These are phyloP conservation scores for Coemansia sp. DNA, from an alignment of 192 early-diverging fungal species.

Conservation along the genomic window DNA sequence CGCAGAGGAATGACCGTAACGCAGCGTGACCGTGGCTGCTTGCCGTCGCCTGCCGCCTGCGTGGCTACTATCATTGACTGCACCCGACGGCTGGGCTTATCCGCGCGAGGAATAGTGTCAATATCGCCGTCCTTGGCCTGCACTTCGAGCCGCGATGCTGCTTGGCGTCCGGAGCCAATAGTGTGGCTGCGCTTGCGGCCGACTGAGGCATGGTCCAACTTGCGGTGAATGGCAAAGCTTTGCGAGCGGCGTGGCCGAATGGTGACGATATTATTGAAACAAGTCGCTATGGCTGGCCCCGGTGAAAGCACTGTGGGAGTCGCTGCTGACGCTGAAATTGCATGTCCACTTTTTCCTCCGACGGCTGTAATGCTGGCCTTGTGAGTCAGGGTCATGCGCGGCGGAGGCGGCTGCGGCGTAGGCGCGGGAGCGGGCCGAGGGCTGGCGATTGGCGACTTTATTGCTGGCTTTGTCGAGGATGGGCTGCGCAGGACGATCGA, in stretches of 20 bases:
- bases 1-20: slow-evolving; percentile 42
- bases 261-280: slow-evolving; percentile 25
- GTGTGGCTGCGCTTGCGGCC: slow-evolving; percentile 51
- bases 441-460: slow-evolving; percentile 23
- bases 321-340: not conserved
- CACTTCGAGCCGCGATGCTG: slow-evolving; percentile 6
- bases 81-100: slow-evolving; percentile 35
- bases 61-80: slow-evolving; percentile 36
- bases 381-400: slow-evolving; percentile 30
- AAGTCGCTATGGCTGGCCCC: not conserved
- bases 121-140: not conserved
- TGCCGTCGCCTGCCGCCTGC: slow-evolving; percentile 1
- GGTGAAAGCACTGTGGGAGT: not conserved
- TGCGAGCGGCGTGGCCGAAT: slow-evolving; percentile 45
- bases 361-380: slow-evolving; percentile 53
- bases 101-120: slow-evolving; percentile 21
- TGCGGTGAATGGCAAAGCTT: slow-evolving; percentile 45
- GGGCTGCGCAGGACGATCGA: slow-evolving; percentile 53
- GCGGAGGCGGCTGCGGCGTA: slow-evolving; percentile 8
- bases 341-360: slow-evolving; percentile 18
- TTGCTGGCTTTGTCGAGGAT: slow-evolving; percentile 26
- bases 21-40: slow-evolving; percentile 19
- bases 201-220: slow-evolving; percentile 26
- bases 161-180: slow-evolving; percentile 40
- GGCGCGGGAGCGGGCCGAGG: not conserved